These are phyloP conservation scores for Naganishia friedmannii DNA, from an alignment of 768 basidiomycete genomes.

Conservation along the genomic window DNA sequence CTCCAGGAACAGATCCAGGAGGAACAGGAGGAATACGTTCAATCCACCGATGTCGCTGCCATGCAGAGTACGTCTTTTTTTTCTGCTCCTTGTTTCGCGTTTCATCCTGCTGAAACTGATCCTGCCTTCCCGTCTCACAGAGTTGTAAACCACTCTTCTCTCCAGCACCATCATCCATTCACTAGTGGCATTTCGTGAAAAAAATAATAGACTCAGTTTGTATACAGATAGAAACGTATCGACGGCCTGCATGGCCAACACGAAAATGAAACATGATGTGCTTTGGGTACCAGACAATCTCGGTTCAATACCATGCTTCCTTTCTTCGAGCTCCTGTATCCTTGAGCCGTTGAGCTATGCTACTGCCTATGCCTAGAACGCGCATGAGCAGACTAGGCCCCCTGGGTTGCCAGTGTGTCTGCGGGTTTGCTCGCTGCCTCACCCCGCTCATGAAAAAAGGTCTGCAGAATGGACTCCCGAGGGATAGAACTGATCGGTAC, in stretches of 20 bases:
- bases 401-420: no score
- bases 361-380: no score
- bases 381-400: no score
- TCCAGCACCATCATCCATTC: background rate
- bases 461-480: no score
- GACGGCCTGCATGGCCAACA: conserved; percentile 22
- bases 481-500: no score
- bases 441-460: no score
- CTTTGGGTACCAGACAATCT: background rate
- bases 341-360: no score
- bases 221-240: conserved; percentile 21
- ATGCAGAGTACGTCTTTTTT: conserved; percentile 64
- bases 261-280: conserved; percentile 12
- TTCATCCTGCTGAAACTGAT: background rate
- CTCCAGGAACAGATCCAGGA: conserved; percentile 78
- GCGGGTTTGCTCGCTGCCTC: no score
- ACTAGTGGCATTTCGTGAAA: background rate
- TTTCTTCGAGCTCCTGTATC: no score
- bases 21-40: conserved; percentile 62
- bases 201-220: conserved; percentile 20
- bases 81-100: no score
- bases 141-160: conserved; percentile 25
- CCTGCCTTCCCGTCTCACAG: background rate
- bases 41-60: conserved; percentile 85
- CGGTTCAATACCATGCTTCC: no score